A percentile compares a stretch with the other conserved stretches of the same genome.
Conservation (phyloP, 1,284 basidiomycete species). For the Leucoagaricus sp. region DNA sequence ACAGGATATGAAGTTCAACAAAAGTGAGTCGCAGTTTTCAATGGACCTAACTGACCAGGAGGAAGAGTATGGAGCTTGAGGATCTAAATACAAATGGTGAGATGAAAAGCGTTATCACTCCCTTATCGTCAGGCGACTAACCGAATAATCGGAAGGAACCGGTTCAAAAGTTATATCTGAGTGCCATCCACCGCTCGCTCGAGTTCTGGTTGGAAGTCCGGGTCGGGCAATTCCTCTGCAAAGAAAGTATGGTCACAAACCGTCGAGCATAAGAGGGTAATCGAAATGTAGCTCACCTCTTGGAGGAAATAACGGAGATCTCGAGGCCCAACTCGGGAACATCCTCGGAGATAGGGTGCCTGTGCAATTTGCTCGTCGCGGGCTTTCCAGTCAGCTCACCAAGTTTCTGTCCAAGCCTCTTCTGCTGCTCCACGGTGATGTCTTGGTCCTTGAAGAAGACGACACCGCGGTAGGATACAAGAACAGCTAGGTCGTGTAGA, state of each 20-base stretch:
- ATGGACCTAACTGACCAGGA: neutral
- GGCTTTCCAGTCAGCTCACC: conserved; percentile 64
- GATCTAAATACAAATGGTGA: neutral
- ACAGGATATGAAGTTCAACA: neutral
- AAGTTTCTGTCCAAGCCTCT: conserved; percentile 47
- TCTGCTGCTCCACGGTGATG: conserved; percentile 36
- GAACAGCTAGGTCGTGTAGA: conserved; percentile 45
- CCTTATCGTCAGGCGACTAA: no score
- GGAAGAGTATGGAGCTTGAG: conserved; percentile 3
- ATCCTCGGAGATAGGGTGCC: conserved; percentile 64
- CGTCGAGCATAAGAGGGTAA: no score
- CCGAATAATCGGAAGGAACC: conserved; percentile 65
- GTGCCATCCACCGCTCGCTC: conserved; percentile 21
- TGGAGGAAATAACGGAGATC: conserved; percentile 28
- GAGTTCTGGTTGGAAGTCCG: conserved; percentile 5
- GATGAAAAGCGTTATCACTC: no score
- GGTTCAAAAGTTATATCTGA: conserved; percentile 72
- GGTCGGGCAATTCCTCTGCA: conserved; percentile 1
- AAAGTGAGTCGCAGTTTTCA: no score
- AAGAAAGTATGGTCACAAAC: neutral
- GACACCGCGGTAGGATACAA: conserved; percentile 70
- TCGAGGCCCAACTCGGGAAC: conserved; percentile 50
- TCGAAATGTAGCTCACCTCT: conserved; percentile 11
- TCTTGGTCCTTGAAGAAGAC: conserved; percentile 66
- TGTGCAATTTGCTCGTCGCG: conserved; percentile 53